A percentile compares a stretch with the other conserved stretches of the same genome.
phyloP scores from a whole-genome alignment of 352 stramenopile species.

The Pythium phragmitis region DNA sequence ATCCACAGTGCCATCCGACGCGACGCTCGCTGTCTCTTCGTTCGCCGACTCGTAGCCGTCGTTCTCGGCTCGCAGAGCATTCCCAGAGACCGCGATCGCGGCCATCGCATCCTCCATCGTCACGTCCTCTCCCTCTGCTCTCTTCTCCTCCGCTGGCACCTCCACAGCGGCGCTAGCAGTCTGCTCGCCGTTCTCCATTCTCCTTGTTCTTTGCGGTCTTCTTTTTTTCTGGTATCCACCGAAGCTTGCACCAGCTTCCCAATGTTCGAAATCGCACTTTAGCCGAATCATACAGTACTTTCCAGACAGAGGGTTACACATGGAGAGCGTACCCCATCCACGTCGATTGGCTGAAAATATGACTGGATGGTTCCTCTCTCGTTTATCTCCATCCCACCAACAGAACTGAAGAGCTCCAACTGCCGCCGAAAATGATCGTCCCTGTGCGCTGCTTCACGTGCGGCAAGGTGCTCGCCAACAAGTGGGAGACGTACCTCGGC shows the following conservation, averaged over 20 bases:
- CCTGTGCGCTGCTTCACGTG: conserved; percentile 99
- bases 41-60: background rate
- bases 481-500: conserved; percentile 99
- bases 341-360: conserved; percentile 20
- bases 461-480: conserved; percentile 99
- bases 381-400: background rate
- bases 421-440: conserved; percentile 93
- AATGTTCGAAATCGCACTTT: background rate
- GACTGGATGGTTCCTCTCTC: conserved; percentile 8
- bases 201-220: background rate
- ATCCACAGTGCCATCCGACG: conserved; percentile 15
- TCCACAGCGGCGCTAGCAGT: background rate
- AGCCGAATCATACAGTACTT: background rate
- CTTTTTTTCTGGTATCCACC: background rate
- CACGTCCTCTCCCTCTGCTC: background rate
- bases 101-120: background rate
- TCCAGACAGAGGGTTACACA: background rate
- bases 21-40: conserved; percentile 13
- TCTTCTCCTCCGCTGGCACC: background rate
- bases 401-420: background rate
- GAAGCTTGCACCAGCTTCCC: background rate
- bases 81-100: background rate
- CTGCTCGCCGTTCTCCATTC: background rate
- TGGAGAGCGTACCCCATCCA: background rate
- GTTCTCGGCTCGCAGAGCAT: background rate